Evolutionary conservation across 208 protist species (phyloP).

Genomic region (Lotmaria passim): DNA sequence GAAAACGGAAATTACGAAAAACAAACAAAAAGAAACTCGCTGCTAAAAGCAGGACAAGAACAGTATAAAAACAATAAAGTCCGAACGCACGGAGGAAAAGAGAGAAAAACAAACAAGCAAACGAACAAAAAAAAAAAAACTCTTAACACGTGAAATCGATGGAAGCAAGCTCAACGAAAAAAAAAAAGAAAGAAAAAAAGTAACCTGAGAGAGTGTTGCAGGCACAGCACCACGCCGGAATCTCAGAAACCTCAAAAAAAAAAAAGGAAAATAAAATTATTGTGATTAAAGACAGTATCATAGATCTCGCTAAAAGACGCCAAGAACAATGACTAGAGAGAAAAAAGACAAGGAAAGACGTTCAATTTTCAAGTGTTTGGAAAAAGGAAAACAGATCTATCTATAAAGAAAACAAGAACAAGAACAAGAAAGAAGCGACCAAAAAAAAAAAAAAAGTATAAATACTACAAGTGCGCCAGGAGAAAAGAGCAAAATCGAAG

Average conservation of each 20-base stretch:
- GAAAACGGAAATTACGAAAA: not conserved
- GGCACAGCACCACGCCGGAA: not conserved
- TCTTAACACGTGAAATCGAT: too few relatives aligned
- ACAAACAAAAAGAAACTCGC: not conserved
- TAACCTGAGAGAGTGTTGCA: not conserved
- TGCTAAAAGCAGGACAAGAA: too few relatives aligned
- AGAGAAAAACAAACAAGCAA: not conserved
- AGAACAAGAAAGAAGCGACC: not conserved
- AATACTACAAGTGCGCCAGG: not conserved
- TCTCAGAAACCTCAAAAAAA: not conserved
- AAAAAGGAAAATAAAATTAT: constrained; percentile 1
- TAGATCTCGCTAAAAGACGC: too few relatives aligned
- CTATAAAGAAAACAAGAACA: not conserved
- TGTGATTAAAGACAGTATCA: not conserved
- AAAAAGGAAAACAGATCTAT: not conserved
- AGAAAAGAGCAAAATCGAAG: not conserved
- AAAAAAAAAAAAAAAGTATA: not conserved
- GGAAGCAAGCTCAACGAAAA: not conserved
- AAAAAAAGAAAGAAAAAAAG: not conserved
- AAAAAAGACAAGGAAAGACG: not conserved
- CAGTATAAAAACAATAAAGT: too few relatives aligned
- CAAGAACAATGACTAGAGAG: not conserved
- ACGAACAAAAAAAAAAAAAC: too few relatives aligned
- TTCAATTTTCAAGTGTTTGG: not conserved
- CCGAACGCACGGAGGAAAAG: too few relatives aligned